A percentile compares a stretch with the other conserved stretches of the same genome.
phyloP scores from a whole-genome alignment of 2,329 filamentous ascomycete species.

The Verticillium longisporum region DNA sequence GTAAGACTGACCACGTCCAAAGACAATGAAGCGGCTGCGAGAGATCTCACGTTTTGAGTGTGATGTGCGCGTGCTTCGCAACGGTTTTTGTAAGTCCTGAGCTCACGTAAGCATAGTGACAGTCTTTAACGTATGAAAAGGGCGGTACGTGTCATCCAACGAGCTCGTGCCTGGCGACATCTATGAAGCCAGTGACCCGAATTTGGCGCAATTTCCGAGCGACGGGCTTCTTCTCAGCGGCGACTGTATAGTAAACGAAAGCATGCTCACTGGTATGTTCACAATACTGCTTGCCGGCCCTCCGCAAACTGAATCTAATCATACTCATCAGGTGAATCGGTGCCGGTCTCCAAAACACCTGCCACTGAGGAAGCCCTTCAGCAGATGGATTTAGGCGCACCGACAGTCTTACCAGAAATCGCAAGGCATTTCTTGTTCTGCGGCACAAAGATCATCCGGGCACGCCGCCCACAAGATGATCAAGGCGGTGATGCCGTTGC shows the following conservation, averaged over 20 bases:
- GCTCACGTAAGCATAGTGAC: neutral
- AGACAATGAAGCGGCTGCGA: constrained; percentile 83
- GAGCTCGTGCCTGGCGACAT: constrained; percentile 94
- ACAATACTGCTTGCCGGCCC: neutral
- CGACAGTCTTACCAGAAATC: constrained; percentile 74
- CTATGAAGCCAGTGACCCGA: constrained; percentile 94
- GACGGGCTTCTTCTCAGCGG: constrained; percentile 88
- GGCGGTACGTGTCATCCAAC: constrained; percentile 77
- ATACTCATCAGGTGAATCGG: constrained; percentile 63
- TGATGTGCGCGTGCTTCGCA: constrained; percentile 85
- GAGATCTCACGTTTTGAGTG: constrained; percentile 95
- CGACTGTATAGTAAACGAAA: constrained; percentile 98
- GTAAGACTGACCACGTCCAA: neutral
- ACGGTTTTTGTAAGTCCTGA: constrained; percentile 72
- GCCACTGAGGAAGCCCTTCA: constrained; percentile 74
- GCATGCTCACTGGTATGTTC: constrained; percentile 73
- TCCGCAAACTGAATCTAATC: constrained; percentile 1
- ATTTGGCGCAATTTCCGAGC: constrained; percentile 78
- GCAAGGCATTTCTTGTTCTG: constrained; percentile 89
- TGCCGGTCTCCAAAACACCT: constrained; percentile 89
- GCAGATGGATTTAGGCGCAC: constrained; percentile 69
- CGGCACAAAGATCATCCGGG: constrained; percentile 91
- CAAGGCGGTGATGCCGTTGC: constrained; percentile 83
- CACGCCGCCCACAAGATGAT: constrained; percentile 79
- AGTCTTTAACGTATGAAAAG: constrained; percentile 31